Evolutionary conservation across 2,329 filamentous ascomycete genomes (phyloP), one percentile per base, ranked within the genome.

Genomic region (Pseudogymnoascus sp.): DNA sequence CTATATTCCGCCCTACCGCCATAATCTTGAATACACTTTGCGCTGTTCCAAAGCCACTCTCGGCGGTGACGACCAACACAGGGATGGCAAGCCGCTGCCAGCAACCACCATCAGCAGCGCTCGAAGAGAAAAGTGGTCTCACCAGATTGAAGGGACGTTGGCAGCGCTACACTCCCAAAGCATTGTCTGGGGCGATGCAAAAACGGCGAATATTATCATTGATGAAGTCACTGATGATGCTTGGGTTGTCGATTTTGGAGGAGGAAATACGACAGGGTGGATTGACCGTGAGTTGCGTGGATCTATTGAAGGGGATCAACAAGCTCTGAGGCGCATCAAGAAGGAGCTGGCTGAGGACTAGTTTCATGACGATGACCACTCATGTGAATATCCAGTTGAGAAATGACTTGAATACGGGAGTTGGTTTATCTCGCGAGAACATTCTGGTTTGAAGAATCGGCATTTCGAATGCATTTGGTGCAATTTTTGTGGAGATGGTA

Each of bases 181-280:
- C 19, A 40, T 40, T 40, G 8, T 40, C 10, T 40, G 38, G 16
- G 38, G 38, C 38, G 38, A 40, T 19, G 38, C n/a, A 40, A 40
- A 19, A 11, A 19, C 38, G n/a, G n/a, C 16, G n/a, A 40, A 40
- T 16, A 10, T 40, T 19, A n/a, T 40, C 16, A 40, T 40, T 40
- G n/a, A 40, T 1, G n/a, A 40, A 19, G 16, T 4, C 8, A 64
- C 63, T 35, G 60, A 64, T 59, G 42, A 64, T 38, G 44, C 40
- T 40, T 62, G 24, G 63, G 33, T 64, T 11, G 59, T 64, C 56
- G 63, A 62, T 59, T 64, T 64, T 42, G 63, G 63, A 62, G 63
- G 63, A 29, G 63, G 63, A 64, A 64, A 64, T 59, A 64, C 59
- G 44, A 3, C 44, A 31, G 63, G 59, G n/a, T 64, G 63, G 63